Evolutionary conservation across 2,329 filamentous ascomycete species (phyloP).

Genomic region (Daldinia sp.): DNA sequence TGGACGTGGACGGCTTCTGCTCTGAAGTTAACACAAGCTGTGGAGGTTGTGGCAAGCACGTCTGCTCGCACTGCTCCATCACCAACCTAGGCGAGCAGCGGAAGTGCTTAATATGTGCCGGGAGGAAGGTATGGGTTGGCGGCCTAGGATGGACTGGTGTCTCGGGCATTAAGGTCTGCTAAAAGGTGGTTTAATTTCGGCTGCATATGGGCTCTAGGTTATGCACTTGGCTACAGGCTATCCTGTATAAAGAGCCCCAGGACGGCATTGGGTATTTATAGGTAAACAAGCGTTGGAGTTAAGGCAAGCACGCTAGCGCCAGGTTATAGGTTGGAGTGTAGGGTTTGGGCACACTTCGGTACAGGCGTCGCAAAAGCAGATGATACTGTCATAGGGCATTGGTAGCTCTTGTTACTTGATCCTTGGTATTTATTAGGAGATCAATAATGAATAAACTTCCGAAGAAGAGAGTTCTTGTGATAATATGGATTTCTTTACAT

Average conservation of each 20-base stretch:
- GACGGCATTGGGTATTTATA: constrained; percentile 1
- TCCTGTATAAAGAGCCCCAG: constrained; percentile 9
- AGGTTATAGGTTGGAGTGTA: neutral
- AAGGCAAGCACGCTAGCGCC: neutral
- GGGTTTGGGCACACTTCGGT: neutral
- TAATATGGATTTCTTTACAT: neutral
- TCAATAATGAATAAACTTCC: neutral
- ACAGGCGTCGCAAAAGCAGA: constrained; percentile 1
- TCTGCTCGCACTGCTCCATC: constrained; percentile 71
- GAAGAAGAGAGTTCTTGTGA: neutral
- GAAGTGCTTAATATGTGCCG: constrained; percentile 66
- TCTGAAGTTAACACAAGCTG: constrained; percentile 58
- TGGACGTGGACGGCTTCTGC: constrained; percentile 56
- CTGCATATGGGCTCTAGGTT: neutral
- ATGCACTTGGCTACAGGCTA: neutral
- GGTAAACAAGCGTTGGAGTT: constrained; percentile 15
- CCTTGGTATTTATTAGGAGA: neutral
- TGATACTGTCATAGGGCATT: neutral
- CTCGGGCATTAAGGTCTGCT: constrained; percentile 27
- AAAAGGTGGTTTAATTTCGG: neutral
- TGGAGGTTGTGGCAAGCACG: constrained; percentile 64
- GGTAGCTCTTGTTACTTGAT: neutral
- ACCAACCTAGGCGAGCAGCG: constrained; percentile 68
- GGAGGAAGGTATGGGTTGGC: constrained; percentile 48
- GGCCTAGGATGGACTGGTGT: constrained; percentile 35